Percentiles rank a stretch among this genome's conserved stretches.
These are phyloP conservation scores for Neocatenulostroma microsporum DNA, from an alignment of 2,329 filamentous ascomycete genomes.

Conservation along the genomic window DNA sequence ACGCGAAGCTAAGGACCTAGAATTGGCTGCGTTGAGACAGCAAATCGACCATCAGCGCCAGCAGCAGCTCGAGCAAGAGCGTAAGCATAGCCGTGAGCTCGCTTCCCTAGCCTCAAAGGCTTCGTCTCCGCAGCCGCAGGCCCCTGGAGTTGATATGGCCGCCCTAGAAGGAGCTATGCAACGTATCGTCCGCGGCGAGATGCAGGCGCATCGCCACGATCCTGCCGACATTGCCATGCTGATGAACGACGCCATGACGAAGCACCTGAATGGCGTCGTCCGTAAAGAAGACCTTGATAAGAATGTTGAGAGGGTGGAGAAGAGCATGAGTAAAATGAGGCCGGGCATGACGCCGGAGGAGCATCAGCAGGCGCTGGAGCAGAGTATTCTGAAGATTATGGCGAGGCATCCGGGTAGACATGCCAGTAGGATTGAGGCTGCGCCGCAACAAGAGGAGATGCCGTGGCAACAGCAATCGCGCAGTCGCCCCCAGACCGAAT, in stretches of 20 bases:
- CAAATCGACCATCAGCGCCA: neutral
- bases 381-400: neutral
- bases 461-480: neutral
- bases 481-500: neutral
- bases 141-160: conserved; percentile 6
- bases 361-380: neutral
- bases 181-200: conserved; percentile 10
- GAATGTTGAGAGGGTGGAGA: conserved; percentile 8
- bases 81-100: neutral
- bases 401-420: neutral
- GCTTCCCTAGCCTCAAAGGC: conserved; percentile 5
- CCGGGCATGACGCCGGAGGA: neutral
- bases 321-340: conserved; percentile 7
- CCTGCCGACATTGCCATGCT: conserved; percentile 8
- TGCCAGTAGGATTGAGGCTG: too few relatives aligned
- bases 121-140: conserved; percentile 1
- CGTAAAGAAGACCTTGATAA: conserved; percentile 10
- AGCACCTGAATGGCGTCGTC: conserved; percentile 10
- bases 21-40: neutral
- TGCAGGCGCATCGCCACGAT: conserved; percentile 5
- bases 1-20: neutral
- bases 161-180: too few relatives aligned
- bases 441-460: too few relatives aligned
- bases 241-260: conserved; percentile 8
- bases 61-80: conserved; percentile 3